Conservation (phyloP, 192 early-diverging fungal genomes). For the Coemansia reversa region DNA sequence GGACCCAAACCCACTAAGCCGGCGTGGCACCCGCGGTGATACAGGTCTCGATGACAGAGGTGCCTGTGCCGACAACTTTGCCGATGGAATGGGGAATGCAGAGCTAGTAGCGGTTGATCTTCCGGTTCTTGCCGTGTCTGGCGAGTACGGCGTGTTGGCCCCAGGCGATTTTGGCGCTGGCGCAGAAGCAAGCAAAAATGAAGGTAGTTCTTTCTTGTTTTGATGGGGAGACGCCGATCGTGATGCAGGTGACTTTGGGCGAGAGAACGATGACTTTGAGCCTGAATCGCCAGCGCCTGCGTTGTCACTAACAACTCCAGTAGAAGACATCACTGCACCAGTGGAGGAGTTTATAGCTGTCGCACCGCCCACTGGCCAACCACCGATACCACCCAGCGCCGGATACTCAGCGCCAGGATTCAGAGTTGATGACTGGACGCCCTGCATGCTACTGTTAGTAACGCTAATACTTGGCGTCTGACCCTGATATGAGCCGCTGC, state of each 20-base stretch:
- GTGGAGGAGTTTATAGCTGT: not conserved
- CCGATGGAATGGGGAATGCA: conserved; percentile 18
- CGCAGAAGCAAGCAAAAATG: conserved; percentile 43
- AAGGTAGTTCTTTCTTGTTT: conserved; percentile 42
- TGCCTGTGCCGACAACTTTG: conserved; percentile 4
- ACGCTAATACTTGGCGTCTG: not conserved
- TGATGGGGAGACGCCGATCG: conserved; percentile 48
- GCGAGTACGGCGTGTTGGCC: conserved; percentile 13
- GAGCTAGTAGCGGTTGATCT: conserved; percentile 10
- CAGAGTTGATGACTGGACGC: not conserved
- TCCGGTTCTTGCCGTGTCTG: conserved; percentile 17
- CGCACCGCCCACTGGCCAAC: conserved; percentile 24
- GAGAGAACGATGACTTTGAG: conserved; percentile 28
- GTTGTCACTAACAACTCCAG: not conserved
- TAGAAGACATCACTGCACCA: not conserved
- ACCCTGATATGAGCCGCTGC: conserved; percentile 9
- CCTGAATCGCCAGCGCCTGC: conserved; percentile 2
- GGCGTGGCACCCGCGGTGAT: conserved; percentile 40
- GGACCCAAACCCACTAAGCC: conserved; percentile 52
- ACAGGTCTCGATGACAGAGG: conserved; percentile 28
- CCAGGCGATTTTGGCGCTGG: conserved; percentile 31
- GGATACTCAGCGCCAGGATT: conserved; percentile 9
- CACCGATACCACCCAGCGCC: conserved; percentile 28
- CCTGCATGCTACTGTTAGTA: not conserved
- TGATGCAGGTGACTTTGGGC: conserved; percentile 43